phyloP scores from a whole-genome alignment of 2,329 filamentous ascomycete species.

The Aspergillus sp. region DNA sequence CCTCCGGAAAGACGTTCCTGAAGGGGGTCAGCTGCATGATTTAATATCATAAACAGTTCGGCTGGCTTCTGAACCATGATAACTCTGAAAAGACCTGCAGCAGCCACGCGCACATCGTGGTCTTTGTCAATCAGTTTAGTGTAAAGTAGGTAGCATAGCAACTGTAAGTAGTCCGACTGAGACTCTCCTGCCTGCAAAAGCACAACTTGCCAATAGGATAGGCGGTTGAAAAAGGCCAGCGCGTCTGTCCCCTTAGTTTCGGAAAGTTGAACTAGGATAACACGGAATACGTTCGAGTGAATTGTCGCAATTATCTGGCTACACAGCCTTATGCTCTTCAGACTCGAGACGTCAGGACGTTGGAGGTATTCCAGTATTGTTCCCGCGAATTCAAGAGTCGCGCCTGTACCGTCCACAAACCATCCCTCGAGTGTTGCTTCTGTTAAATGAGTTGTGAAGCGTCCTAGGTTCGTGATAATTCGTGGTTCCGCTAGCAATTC shows the following conservation, averaged over 20 bases:
- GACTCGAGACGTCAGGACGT: slow-evolving; percentile 72
- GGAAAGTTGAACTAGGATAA: slow-evolving; percentile 78
- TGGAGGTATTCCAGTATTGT: slow-evolving; percentile 85
- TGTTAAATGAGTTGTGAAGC: slow-evolving; percentile 76
- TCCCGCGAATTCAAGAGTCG: slow-evolving; percentile 81
- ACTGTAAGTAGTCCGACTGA: slow-evolving; percentile 77
- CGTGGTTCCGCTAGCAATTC: slow-evolving; percentile 75
- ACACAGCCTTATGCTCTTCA: slow-evolving; percentile 91
- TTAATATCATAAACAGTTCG: slow-evolving; percentile 73
- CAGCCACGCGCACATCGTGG: slow-evolving; percentile 67
- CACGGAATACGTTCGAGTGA: slow-evolving; percentile 72
- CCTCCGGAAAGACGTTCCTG: slow-evolving; percentile 71
- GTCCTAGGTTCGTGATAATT: slow-evolving; percentile 80
- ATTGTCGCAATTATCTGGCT: slow-evolving; percentile 77
- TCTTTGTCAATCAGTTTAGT: slow-evolving; percentile 76
- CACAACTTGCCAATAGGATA: slow-evolving; percentile 95
- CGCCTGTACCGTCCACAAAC: slow-evolving; percentile 86
- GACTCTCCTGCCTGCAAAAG: slow-evolving; percentile 74
- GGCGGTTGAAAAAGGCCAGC: slow-evolving; percentile 73
- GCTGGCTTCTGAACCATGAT: slow-evolving; percentile 90
- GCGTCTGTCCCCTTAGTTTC: slow-evolving; percentile 74
- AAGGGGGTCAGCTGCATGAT: slow-evolving; percentile 67
- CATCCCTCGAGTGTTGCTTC: slow-evolving; percentile 95
- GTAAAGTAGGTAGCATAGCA: slow-evolving; percentile 92
- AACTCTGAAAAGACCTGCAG: slow-evolving; percentile 85